Base-by-base conservation (phyloP, 352 stramenopile species). In the Globisporangium camurandrum region DNA sequence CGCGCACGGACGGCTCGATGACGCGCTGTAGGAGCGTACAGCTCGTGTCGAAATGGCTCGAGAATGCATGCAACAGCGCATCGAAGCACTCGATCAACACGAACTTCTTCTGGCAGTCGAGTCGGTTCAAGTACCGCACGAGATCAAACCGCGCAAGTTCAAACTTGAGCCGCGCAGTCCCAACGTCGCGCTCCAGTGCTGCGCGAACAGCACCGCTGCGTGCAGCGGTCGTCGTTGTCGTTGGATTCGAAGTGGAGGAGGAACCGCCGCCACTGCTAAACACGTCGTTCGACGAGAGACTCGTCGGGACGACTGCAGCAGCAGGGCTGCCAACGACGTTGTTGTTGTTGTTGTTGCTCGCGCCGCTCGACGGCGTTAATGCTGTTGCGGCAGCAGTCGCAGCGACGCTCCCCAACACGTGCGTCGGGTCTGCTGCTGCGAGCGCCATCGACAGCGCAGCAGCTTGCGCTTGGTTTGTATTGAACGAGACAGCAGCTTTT, bases 61-160 rank as follows among this genome's bases (percentile, higher is more conserved):
- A 54, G 20, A 89, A 86, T 3, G 83, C 78, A 40, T 89, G 91
- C 47, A 94, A 30, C 26, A 71, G 85, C 31, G 84, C 88, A 41
- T 93, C 90, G 57, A 91, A 88, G 48, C 76, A 88, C 51, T 94
- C 84, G 28, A 91, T 69, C 9, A 94, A 62, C 20, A 90, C 59
- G 27, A 90, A 78, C 44, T 92, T 94, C 62, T 94, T 94, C 54
- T 86, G 80, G 38, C 70, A 84, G 45, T 94, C 81, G 17, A 94
- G 56, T 0, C 72, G 70, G 48, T 94, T 94, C 38, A 94, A 64
- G 45, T 86, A 88, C 8, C 84, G 78, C 46, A 94, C 84, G 11
- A 89, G 59, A 43, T 94, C 84, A 42, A 93, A 94, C 3, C 84
- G 81, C 23, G 84, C 81, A 17, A 93, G 57, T 53, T 94, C 84